Percentiles rank a stretch among this genome's conserved stretches.
These are phyloP conservation scores for Russula compacta DNA, from an alignment of 768 basidiomycete genomes.

Conservation along the genomic window DNA sequence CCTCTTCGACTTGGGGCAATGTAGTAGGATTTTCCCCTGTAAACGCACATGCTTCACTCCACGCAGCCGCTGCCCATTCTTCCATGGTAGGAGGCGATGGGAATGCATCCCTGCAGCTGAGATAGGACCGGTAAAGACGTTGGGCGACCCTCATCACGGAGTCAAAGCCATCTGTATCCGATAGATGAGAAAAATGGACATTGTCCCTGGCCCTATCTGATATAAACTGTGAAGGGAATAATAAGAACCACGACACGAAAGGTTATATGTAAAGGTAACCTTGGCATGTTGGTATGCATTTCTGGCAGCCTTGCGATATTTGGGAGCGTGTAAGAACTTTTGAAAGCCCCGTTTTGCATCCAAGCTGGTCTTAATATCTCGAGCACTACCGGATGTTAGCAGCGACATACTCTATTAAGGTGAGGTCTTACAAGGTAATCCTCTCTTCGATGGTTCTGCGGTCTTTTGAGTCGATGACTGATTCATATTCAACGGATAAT, in stretches of 20 bases:
- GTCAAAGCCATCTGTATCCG: neutral
- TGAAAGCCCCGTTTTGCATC: neutral
- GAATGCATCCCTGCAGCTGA: conserved; percentile 9
- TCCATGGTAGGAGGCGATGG: neutral
- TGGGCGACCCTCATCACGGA: neutral
- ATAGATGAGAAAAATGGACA: neutral
- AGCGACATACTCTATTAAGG: neutral
- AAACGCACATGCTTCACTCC: neutral
- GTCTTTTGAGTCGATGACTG: neutral
- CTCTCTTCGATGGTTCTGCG: neutral
- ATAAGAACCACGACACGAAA: neutral
- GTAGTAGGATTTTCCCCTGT: neutral
- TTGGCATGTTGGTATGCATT: neutral
- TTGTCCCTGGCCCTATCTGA: neutral
- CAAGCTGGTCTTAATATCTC: neutral
- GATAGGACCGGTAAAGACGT: neutral
- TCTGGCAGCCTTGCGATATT: neutral
- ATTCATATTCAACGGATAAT: neutral
- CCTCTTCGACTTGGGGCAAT: neutral
- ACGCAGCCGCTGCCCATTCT: neutral
- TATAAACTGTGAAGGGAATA: neutral
- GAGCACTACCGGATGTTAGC: neutral
- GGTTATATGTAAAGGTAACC: neutral
- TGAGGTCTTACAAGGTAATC: neutral
- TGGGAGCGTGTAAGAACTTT: neutral